Conservation (phyloP, 345 rosid species). For the Cardiospermum halicacabum region DNA sequence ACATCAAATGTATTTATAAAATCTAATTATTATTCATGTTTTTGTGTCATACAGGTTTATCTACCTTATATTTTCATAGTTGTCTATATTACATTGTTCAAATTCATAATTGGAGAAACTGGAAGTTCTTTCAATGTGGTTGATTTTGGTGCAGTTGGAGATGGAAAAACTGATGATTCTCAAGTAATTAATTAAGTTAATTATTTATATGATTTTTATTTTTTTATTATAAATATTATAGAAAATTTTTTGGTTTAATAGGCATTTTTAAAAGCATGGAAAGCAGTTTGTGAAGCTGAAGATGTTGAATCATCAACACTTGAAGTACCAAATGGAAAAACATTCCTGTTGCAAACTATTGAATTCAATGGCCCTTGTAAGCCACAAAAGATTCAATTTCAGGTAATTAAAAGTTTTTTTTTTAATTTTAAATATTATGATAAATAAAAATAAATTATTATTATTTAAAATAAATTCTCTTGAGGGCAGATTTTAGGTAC, state of each 20-base stretch:
- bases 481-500: constrained; percentile 24
- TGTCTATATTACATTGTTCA: too few relatives aligned
- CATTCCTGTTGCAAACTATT: constrained; percentile 19
- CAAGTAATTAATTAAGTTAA: constrained; percentile 1
- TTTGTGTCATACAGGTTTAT: too few relatives aligned
- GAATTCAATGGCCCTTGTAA: constrained; percentile 32
- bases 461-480: too few relatives aligned
- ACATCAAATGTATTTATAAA: too few relatives aligned
- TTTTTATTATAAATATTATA: too few relatives aligned
- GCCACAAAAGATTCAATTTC: neutral
- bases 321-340: constrained; percentile 6
- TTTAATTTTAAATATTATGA: neutral
- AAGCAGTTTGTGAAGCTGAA: constrained; percentile 12
- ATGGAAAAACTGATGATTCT: constrained; percentile 24
- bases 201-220: too few relatives aligned
- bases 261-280: constrained; percentile 36
- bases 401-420: constrained; percentile 15
- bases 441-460: too few relatives aligned
- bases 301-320: constrained; percentile 13
- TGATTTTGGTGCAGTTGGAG: constrained; percentile 24
- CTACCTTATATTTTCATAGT: too few relatives aligned
- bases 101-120: neutral
- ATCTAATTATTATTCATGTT: too few relatives aligned
- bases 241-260: neutral
- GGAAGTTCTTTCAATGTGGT: constrained; percentile 4